Percentiles rank a stretch among this genome's conserved stretches.
phyloP scores from a whole-genome alignment of 208 protist species.

The Leishmania braziliensis region DNA sequence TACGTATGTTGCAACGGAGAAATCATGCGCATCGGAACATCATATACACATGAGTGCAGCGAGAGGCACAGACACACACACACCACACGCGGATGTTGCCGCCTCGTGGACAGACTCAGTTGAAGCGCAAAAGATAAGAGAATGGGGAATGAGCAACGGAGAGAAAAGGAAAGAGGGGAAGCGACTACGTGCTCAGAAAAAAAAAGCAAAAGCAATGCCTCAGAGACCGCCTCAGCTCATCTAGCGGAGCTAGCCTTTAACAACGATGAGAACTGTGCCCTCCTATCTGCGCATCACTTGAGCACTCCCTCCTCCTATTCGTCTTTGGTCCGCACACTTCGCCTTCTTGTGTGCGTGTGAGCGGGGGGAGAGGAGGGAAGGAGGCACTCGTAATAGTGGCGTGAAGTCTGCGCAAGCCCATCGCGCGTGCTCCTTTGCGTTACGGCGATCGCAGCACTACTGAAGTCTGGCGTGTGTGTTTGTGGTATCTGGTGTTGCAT shows the following conservation, averaged over 20 bases:
- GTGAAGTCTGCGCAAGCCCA: neutral
- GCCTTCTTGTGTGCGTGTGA: neutral
- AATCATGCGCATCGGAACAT: neutral
- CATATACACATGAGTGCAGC: neutral
- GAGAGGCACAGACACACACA: neutral
- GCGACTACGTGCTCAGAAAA: neutral
- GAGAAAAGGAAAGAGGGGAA: neutral
- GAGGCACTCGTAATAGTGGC: neutral
- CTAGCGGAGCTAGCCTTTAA: neutral
- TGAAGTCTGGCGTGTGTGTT: too few relatives aligned
- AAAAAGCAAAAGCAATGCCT: neutral
- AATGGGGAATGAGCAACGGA: neutral
- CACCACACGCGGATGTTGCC: neutral
- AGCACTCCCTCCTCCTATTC: neutral
- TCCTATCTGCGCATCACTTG: neutral
- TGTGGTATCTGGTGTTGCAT: too few relatives aligned
- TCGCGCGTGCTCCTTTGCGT: neutral
- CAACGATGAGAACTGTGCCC: neutral
- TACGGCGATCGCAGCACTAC: too few relatives aligned
- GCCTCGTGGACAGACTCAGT: neutral
- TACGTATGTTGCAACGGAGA: neutral
- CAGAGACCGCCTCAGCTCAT: neutral
- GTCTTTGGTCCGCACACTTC: neutral
- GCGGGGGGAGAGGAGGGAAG: neutral
- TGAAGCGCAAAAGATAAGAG: neutral